phyloP scores from a whole-genome alignment of 805 yeast genomes.

The Suhomyces sp. region DNA sequence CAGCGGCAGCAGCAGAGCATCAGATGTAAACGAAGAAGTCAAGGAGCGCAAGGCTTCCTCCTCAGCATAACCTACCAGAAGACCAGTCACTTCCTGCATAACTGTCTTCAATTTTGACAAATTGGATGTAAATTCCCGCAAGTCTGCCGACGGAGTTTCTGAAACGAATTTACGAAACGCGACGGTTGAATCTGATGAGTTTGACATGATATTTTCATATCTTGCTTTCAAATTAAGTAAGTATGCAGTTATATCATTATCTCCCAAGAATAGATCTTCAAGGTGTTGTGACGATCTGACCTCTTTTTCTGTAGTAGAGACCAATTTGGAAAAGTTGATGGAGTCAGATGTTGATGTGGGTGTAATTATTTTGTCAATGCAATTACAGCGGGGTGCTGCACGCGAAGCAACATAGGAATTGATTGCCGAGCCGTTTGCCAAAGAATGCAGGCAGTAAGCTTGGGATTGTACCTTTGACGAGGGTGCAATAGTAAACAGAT shows the following conservation, averaged over 20 bases:
- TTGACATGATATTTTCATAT: not conserved
- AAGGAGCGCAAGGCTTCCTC: not conserved
- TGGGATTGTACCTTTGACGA: not conserved
- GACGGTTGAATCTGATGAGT: not conserved
- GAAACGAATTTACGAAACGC: conserved; percentile 2
- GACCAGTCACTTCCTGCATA: not conserved
- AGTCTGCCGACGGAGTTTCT: not conserved
- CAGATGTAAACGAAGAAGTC: not conserved
- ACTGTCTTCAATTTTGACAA: not conserved
- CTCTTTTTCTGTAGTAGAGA: not conserved
- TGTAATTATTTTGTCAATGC: not conserved
- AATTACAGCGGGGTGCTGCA: not conserved
- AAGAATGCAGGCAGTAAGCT: not conserved
- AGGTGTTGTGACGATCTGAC: not conserved
- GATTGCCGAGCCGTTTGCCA: not conserved
- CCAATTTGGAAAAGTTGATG: not conserved
- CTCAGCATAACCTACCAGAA: not conserved
- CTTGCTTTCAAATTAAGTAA: not conserved
- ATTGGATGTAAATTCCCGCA: not conserved
- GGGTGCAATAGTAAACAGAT: not conserved
- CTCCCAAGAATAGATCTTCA: not conserved
- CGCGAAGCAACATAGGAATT: not conserved
- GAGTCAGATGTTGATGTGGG: not conserved
- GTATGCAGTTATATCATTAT: not conserved
- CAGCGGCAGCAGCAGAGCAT: not conserved